These are phyloP conservation scores for Talaromyces proteolyticus DNA, from an alignment of 495 filamentous ascomycete species.

Conservation along the genomic window DNA sequence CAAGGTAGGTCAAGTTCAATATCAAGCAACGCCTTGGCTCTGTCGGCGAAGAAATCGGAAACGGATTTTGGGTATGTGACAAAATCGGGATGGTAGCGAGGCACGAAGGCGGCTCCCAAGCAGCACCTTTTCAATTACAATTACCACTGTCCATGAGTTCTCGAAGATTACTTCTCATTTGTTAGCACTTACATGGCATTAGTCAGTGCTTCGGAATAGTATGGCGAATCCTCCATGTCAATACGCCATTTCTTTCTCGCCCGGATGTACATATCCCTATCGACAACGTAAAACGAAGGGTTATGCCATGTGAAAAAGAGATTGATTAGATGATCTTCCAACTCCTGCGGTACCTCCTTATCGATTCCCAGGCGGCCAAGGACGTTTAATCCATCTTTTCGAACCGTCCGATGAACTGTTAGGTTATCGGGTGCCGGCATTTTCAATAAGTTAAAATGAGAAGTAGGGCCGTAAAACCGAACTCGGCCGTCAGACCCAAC, in stretches of 20 bases:
- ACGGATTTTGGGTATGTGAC: constrained; percentile 22
- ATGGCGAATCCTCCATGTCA: constrained; percentile 15
- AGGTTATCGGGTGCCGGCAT: constrained; percentile 9
- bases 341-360: constrained; percentile 9
- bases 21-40: constrained; percentile 25
- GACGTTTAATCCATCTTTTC: constrained; percentile 10
- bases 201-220: constrained; percentile 26
- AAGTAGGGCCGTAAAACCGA: constrained; percentile 22
- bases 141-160: too few species aligned
- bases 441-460: constrained; percentile 18
- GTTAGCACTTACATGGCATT: constrained; percentile 25
- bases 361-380: constrained; percentile 11
- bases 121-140: constrained; percentile 28
- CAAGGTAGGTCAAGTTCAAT: constrained; percentile 26
- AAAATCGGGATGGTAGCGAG: constrained; percentile 18
- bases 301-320: constrained; percentile 33
- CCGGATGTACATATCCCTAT: constrained; percentile 17
- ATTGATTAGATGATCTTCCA: constrained; percentile 24
- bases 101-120: constrained; percentile 21
- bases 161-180: too few species aligned
- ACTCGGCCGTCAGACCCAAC: constrained; percentile 19
- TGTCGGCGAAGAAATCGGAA: constrained; percentile 23
- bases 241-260: constrained; percentile 7
- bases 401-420: constrained; percentile 6
- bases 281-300: constrained; percentile 24